Conservation (phyloP, 116 monocot genomes). For the Iris pallida region DNA sequence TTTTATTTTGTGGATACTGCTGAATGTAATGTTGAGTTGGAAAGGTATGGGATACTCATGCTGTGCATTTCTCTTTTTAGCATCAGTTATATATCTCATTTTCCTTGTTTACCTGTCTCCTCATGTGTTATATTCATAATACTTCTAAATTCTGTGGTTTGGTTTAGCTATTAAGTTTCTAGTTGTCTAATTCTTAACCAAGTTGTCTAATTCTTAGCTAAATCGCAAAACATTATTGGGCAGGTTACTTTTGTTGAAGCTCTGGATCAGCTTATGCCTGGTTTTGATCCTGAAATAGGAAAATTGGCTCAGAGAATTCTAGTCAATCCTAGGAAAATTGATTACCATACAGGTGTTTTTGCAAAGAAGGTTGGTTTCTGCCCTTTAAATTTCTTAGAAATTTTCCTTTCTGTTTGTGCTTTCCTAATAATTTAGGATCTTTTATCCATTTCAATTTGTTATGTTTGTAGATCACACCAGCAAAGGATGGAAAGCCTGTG, state of each 20-base stretch:
- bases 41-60: too few species aligned
- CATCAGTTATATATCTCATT: neutral
- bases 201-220: neutral
- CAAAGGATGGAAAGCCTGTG: constrained; percentile 96
- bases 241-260: constrained; percentile 99
- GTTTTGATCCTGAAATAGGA: constrained; percentile 98
- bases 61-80: neutral
- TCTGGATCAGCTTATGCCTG: constrained; percentile 99
- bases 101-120: neutral
- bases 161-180: neutral
- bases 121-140: neutral
- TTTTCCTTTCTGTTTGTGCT: neutral
- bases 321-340: constrained; percentile 84
- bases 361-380: constrained; percentile 74
- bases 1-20: too few species aligned
- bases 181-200: neutral
- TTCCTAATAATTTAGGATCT: neutral
- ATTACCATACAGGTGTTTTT: constrained; percentile 91
- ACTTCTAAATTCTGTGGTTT: too few species aligned
- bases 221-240: constrained; percentile 1
- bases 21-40: too few species aligned
- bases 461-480: constrained; percentile 79
- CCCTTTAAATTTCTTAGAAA: neutral
- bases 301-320: constrained; percentile 94
- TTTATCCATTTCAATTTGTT: neutral